Base-by-base conservation (phyloP, 306 rosid species). In the Inga leiocalycina region DNA sequence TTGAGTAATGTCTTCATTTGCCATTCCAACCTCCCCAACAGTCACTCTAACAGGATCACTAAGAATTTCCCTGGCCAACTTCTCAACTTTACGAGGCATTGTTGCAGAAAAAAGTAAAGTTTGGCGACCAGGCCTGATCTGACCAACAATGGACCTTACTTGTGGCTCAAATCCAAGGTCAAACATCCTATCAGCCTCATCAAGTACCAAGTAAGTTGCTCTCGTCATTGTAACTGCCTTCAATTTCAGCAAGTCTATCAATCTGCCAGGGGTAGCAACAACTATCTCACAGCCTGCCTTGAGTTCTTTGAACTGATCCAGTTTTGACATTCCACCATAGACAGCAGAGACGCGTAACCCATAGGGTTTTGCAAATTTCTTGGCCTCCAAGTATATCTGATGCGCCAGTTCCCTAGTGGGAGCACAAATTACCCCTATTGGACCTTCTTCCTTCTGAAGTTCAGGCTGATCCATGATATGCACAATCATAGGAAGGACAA, bases 161-260 rank as follows among this genome's bases (percentile, higher is more conserved):
- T 96, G 99, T 3, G 99, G 99, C 89, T 96, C 99, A 89, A 96
- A 96, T 74, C 99, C 99, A 81, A 96, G 98, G 90, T 96, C 99
- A 88, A 96, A 96, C 99, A 96, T 96, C 79, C 99, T 86, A 86
- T 96, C 99, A 80, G 99, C 99, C 87, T 96, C 99, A 79, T 96
- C 99, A 88, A 96, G 97, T 59, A 96, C 97, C 85, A 96, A 83
- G 91, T 92, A 96, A 68, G 99, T 93, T 74, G 97, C 94, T 81
- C 94, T 90, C 45, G 12, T 80, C 99, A 96, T 96, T 10, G 98
- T 86, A 71, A 94, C 76, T 41, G 98, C 99, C 92, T 94, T 96
- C 93, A 96, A 90, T 83, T 92, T 96, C 61, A 96, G 86, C 98
- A 94, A 74, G 85, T 96, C 99, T 79, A 96, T 96, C 89, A 96